These are phyloP conservation scores for Sungouiella thailandica DNA, from an alignment of 805 yeast species.

Conservation along the genomic window DNA sequence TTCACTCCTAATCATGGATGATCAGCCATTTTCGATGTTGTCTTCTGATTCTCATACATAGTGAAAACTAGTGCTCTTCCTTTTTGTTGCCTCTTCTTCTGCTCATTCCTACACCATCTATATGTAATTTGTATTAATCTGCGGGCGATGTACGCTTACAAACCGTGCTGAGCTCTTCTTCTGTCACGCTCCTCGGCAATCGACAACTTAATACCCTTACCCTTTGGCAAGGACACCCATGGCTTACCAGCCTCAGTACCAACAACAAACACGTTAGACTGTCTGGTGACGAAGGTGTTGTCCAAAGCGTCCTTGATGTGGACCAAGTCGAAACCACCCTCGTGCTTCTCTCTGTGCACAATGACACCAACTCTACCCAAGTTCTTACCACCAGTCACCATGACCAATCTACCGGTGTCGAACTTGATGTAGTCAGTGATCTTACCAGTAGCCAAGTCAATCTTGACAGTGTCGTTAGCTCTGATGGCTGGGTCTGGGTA, in stretches of 20 bases:
- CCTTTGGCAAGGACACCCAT: conserved; percentile 93
- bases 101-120: too few relatives aligned
- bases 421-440: conserved; percentile 83
- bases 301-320: conserved; percentile 94
- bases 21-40: too few relatives aligned
- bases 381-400: conserved; percentile 98
- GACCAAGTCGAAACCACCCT: conserved; percentile 96
- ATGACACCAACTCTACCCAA: conserved; percentile 97
- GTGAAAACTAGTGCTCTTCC: too few relatives aligned
- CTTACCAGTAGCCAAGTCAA: conserved; percentile 95
- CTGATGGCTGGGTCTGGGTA: conserved; percentile 98
- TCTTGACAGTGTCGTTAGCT: conserved; percentile 96
- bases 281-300: conserved; percentile 93
- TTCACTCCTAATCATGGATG: too few relatives aligned
- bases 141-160: conserved; percentile 12
- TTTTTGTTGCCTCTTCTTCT: too few relatives aligned
- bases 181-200: conserved; percentile 98
- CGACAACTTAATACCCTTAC: conserved; percentile 95
- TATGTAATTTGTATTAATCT: background rate
- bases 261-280: conserved; percentile 86
- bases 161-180: conserved; percentile 73
- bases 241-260: conserved; percentile 92
- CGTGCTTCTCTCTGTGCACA: conserved; percentile 95
- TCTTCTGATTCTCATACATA: too few relatives aligned
- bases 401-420: conserved; percentile 84